Evolutionary conservation across 2,329 filamentous ascomycete species (phyloP), one percentile per base, ranked within the genome.

Genomic region (Lomentospora prolificans): DNA sequence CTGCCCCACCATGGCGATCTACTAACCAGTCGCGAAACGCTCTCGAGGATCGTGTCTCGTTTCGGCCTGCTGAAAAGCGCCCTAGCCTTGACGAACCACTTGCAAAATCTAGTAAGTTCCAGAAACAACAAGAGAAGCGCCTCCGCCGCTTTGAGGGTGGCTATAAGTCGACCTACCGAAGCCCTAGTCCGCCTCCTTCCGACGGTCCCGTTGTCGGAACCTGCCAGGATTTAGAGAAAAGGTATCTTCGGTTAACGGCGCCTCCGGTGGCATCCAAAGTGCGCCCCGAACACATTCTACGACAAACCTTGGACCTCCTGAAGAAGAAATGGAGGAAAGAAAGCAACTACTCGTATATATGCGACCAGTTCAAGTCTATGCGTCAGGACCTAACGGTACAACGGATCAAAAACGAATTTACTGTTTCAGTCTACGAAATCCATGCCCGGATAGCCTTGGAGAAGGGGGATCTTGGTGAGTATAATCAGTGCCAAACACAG

Each of bases 401-500:
- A 72, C 92, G 89, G 66, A 90, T 99, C 74, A 91, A 90, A 74
- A 96, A 90, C 71, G 89, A 95, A 55, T 97, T 99, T 69, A 97
- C 94, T 25, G 91, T 97, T 61, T 87, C 82, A 60, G 94, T 96
- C 51, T 99, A 99, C 72, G 94, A 99, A 75, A 95, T 92, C 59
- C 94, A 99, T 74, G 94, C 92, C 61, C 86, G 94, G 59, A 97
- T 99, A 73, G 94, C 94, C 63, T 79, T 99, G 72, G 92, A 99
- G 74, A 96, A 95, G 81, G 90, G 89, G 74, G 94, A 99, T 78
- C 83, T 97, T 77, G 92, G 94, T 99, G 94, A 99, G 94, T 99
- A 99, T 94, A 99, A 99, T 78, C 94, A 99, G 81, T 99, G 94
- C 74, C 94, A 99, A 78, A 97, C 94, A 66, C 94, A 99, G 76